These are phyloP conservation scores for Lentinula edodes DNA, from an alignment of 768 basidiomycete species.

Conservation along the genomic window DNA sequence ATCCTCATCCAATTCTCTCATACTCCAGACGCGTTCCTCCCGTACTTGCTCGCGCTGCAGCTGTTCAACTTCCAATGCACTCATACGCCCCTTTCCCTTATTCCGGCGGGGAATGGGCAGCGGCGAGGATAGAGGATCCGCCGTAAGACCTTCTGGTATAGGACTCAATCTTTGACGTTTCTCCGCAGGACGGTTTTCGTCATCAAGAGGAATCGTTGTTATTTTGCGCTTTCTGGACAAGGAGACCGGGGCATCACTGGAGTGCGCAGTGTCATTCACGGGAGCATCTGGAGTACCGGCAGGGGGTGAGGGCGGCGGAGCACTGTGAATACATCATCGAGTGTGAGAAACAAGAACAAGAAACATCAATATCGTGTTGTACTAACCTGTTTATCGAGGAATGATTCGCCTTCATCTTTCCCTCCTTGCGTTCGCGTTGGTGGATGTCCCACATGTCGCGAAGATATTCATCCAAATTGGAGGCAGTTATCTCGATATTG, in stretches of 20 bases:
- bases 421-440: neutral
- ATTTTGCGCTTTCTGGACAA: neutral
- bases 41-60: neutral
- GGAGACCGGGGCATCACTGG: neutral
- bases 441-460: neutral
- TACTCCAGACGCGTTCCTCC: neutral
- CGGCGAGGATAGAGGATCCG: neutral
- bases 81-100: constrained; percentile 4
- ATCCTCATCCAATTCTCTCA: neutral
- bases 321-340: neutral
- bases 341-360: neutral
- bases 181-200: neutral
- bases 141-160: neutral
- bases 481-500: neutral
- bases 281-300: neutral
- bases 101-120: neutral
- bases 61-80: neutral
- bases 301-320: neutral
- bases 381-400: neutral
- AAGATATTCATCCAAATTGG: neutral
- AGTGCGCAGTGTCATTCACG: neutral
- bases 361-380: neutral
- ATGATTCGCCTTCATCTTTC: neutral
- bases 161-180: neutral
- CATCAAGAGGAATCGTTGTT: neutral